Evolutionary conservation across 2,329 filamentous ascomycete species (phyloP).

Genomic region (Diaporthe destruens): DNA sequence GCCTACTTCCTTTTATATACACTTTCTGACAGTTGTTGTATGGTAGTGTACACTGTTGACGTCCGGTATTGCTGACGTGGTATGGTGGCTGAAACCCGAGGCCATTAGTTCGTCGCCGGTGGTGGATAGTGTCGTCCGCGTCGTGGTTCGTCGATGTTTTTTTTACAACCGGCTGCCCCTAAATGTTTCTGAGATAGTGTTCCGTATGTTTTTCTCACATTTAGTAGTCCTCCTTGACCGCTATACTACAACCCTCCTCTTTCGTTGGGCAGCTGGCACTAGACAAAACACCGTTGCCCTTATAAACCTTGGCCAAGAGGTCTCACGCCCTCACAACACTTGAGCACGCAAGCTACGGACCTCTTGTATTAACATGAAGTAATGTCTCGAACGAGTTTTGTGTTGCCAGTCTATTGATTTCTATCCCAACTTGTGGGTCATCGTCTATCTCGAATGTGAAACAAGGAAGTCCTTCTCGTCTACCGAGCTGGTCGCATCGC

Average conservation of each 20-base stretch:
- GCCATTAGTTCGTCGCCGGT: too few relatives aligned
- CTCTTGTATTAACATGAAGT: not conserved
- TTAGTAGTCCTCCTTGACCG: not conserved
- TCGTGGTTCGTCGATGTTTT: not conserved
- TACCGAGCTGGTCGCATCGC: not conserved
- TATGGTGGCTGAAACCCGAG: not conserved
- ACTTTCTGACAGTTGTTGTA: too few relatives aligned
- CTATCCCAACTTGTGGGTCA: not conserved
- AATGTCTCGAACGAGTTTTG: not conserved
- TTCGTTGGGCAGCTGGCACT: not conserved
- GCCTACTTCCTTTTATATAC: not conserved
- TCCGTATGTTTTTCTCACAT: not conserved
- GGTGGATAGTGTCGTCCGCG: not conserved
- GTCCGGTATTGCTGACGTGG: not conserved
- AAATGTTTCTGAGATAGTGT: not conserved
- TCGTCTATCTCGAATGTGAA: not conserved
- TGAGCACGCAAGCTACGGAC: not conserved
- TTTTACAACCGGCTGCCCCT: not conserved
- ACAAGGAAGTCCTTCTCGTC: conserved; percentile 21
- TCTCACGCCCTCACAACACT: not conserved
- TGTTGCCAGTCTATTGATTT: too few relatives aligned
- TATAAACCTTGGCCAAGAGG: not conserved
- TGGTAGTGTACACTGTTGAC: too few relatives aligned
- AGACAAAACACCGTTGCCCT: not conserved
- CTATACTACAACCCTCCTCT: not conserved